A percentile compares a stretch with the other conserved stretches of the same genome.
These are phyloP conservation scores for Zygosaccharomyces rouxii DNA, from an alignment of 805 yeast genomes.

Conservation along the genomic window DNA sequence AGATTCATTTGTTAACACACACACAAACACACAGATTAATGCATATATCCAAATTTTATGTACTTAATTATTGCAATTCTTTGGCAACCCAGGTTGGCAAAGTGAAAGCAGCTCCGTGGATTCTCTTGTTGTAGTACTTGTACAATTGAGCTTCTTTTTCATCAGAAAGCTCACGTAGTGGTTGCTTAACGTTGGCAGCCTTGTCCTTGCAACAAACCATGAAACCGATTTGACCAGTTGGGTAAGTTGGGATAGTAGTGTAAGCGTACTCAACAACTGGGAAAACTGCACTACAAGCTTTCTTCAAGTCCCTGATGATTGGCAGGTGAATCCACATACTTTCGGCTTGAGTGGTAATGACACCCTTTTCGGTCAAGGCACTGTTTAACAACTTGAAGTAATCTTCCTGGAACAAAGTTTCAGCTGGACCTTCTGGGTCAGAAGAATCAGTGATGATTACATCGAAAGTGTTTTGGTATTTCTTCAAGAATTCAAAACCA, in stretches of 20 bases:
- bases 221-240: slow-evolving; percentile 97
- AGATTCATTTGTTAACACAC: background rate
- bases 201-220: slow-evolving; percentile 88
- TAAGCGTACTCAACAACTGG: slow-evolving; percentile 89
- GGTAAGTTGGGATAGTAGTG: slow-evolving; percentile 93
- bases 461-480: slow-evolving; percentile 80
- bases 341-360: slow-evolving; percentile 91
- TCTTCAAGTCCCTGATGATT: slow-evolving; percentile 74
- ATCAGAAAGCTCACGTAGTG: slow-evolving; percentile 59
- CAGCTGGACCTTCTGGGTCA: slow-evolving; percentile 99
- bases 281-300: slow-evolving; percentile 78
- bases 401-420: slow-evolving; percentile 83
- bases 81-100: slow-evolving; percentile 86
- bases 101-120: slow-evolving; percentile 86
- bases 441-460: slow-evolving; percentile 96
- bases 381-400: slow-evolving; percentile 79
- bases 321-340: slow-evolving; percentile 89
- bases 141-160: slow-evolving; percentile 60
- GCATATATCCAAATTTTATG: background rate
- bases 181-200: slow-evolving; percentile 57
- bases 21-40: background rate
- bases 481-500: slow-evolving; percentile 92
- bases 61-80: slow-evolving; percentile 36
- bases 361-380: slow-evolving; percentile 92
- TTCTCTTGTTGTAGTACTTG: slow-evolving; percentile 76